A percentile compares a stretch with the other conserved stretches of the same genome.
These are phyloP conservation scores for sunflower (Helianthus annuus) DNA, from an alignment of 129 eudicot genomes.

Conservation along the genomic window DNA sequence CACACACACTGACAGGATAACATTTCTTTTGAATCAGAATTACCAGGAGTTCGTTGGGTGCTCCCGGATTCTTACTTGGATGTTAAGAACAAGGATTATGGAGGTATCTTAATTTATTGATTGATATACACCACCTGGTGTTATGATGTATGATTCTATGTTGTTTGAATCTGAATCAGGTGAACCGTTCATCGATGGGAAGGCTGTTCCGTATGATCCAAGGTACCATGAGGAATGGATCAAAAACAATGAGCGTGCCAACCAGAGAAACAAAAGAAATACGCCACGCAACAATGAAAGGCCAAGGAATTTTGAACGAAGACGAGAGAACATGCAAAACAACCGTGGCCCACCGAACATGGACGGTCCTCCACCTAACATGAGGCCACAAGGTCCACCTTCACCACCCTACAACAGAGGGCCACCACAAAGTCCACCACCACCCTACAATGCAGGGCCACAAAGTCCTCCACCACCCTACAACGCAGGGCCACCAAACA, in stretches of 20 bases:
- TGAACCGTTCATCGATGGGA: slow-evolving; percentile 87
- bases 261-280: slow-evolving; percentile 81
- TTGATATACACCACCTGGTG: neutral
- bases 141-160: neutral
- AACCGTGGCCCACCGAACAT: slow-evolving; percentile 33
- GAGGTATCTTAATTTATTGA: slow-evolving; percentile 53
- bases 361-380: slow-evolving; percentile 37
- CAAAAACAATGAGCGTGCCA: slow-evolving; percentile 78
- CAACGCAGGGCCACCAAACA: slow-evolving; percentile 1
- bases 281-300: slow-evolving; percentile 76
- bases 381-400: slow-evolving; percentile 7
- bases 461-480: neutral
- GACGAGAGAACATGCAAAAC: slow-evolving; percentile 56
- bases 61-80: slow-evolving; percentile 96
- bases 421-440: slow-evolving; percentile 6
- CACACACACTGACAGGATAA: neutral
- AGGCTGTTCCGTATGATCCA: slow-evolving; percentile 92
- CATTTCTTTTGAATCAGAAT: slow-evolving; percentile 36
- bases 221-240: slow-evolving; percentile 97
- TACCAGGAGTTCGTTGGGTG: slow-evolving; percentile 76
- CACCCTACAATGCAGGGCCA: slow-evolving; percentile 22
- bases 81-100: slow-evolving; percentile 88
- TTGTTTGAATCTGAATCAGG: slow-evolving; percentile 40
- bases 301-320: slow-evolving; percentile 71
- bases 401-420: slow-evolving; percentile 28